phyloP scores from a whole-genome alignment of 352 stramenopile genomes.

The Pythium pectinolyticum region DNA sequence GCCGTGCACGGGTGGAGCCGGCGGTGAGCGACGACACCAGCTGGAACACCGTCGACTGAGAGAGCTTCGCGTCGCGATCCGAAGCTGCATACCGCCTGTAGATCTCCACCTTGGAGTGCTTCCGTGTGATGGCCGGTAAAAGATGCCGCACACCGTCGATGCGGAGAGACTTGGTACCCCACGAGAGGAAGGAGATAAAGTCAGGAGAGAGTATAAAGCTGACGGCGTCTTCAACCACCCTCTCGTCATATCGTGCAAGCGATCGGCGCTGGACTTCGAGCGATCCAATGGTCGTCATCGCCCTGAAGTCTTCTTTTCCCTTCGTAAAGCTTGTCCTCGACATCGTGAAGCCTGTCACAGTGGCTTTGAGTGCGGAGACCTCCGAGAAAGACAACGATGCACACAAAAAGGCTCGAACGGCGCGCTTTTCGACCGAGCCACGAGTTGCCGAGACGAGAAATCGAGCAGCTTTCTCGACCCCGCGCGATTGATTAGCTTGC shows the following conservation, averaged over 20 bases:
- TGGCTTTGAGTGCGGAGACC: too few relatives aligned
- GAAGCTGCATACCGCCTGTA: not conserved
- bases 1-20: conserved; percentile 10
- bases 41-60: conserved; percentile 16
- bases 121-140: not conserved
- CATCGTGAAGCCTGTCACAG: too few relatives aligned
- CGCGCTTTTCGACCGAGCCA: too few relatives aligned
- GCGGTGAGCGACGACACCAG: conserved; percentile 13
- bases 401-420: too few relatives aligned
- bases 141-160: not conserved
- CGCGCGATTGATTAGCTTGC: too few relatives aligned
- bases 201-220: not conserved
- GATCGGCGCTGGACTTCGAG: too few relatives aligned
- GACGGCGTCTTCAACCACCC: not conserved
- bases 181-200: not conserved
- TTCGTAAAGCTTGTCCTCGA: too few relatives aligned
- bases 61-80: not conserved
- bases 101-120: not conserved
- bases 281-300: too few relatives aligned
- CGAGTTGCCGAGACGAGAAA: too few relatives aligned
- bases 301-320: too few relatives aligned
- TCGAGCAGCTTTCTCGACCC: too few relatives aligned
- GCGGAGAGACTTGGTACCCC: not conserved
- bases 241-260: not conserved
- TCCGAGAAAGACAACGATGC: too few relatives aligned